These are phyloP conservation scores for Filobasidium wieringae DNA, from an alignment of 768 basidiomycete species.

Conservation along the genomic window DNA sequence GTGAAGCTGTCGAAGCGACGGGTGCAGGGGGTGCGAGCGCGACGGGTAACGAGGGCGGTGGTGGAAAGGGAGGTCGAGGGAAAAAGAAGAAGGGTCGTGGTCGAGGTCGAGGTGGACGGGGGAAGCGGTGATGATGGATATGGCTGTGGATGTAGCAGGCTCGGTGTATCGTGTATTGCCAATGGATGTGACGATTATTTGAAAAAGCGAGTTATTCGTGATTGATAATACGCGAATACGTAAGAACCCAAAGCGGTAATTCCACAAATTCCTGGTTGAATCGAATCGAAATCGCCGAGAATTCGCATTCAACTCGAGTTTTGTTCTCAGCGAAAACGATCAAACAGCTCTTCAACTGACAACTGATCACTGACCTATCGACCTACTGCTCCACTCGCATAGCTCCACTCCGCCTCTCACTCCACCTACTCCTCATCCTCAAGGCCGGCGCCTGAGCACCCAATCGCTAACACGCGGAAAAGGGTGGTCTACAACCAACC, in stretches of 20 bases:
- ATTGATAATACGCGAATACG: not conserved
- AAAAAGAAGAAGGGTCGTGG: not conserved
- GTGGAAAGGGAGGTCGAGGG: not conserved
- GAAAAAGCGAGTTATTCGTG: not conserved
- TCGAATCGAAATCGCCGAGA: not conserved
- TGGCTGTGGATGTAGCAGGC: too few relatives aligned
- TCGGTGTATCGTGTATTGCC: too few relatives aligned
- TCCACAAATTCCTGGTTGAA: not conserved
- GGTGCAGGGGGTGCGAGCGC: not conserved
- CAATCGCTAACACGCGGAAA: not conserved
- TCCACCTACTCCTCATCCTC: too few relatives aligned
- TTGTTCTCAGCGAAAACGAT: too few relatives aligned
- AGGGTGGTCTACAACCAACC: not conserved
- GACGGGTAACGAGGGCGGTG: not conserved
- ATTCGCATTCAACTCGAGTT: too few relatives aligned
- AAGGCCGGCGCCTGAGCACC: slow-evolving; percentile 1
- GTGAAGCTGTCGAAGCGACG: not conserved
- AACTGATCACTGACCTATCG: too few relatives aligned
- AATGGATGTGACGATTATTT: not conserved
- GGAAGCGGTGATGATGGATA: too few relatives aligned
- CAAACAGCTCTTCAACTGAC: too few relatives aligned
- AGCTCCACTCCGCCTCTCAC: too few relatives aligned
- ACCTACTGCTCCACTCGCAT: too few relatives aligned
- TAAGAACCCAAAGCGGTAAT: not conserved
- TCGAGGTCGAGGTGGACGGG: not conserved